These are phyloP conservation scores for Pseudopediastrum boryanum DNA, from an alignment of 139 green algal species.

Conservation along the genomic window DNA sequence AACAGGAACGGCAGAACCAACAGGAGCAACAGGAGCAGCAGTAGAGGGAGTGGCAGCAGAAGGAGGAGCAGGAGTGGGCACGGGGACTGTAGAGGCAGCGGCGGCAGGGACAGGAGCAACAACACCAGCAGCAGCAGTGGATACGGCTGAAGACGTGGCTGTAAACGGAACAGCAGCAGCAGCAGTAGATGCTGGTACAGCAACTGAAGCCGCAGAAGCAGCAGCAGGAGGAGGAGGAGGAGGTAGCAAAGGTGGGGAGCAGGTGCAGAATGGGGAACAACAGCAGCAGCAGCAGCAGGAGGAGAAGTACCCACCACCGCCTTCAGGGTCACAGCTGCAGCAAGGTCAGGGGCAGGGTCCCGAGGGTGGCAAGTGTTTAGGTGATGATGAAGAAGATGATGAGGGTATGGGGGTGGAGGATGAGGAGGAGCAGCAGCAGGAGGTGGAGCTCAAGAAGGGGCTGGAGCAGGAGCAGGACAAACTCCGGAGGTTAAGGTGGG, in stretches of 20 bases:
- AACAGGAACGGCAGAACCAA: slow-evolving; percentile 46
- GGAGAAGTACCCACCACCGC: no score
- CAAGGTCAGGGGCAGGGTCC: no score
- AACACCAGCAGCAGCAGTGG: background rate
- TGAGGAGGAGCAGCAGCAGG: no score
- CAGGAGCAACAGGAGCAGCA: slow-evolving; percentile 69
- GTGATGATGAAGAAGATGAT: no score
- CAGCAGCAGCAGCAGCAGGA: no score
- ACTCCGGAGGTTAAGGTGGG: no score
- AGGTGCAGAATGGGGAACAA: background rate
- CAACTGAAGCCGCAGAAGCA: background rate
- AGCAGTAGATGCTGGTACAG: background rate
- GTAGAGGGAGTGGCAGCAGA: background rate
- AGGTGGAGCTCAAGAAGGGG: no score
- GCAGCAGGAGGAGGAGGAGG: background rate
- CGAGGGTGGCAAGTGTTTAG: no score
- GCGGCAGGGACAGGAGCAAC: background rate
- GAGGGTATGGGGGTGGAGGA: no score
- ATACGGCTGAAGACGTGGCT: background rate
- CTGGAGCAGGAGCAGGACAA: no score
- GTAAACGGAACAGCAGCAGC: background rate
- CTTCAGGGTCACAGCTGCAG: no score
- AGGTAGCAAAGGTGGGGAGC: background rate
- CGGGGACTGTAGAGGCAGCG: background rate
- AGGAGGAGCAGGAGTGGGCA: background rate